Conservation (phyloP, 805 yeast species). For the Wickerhamiella nectarea region DNA sequence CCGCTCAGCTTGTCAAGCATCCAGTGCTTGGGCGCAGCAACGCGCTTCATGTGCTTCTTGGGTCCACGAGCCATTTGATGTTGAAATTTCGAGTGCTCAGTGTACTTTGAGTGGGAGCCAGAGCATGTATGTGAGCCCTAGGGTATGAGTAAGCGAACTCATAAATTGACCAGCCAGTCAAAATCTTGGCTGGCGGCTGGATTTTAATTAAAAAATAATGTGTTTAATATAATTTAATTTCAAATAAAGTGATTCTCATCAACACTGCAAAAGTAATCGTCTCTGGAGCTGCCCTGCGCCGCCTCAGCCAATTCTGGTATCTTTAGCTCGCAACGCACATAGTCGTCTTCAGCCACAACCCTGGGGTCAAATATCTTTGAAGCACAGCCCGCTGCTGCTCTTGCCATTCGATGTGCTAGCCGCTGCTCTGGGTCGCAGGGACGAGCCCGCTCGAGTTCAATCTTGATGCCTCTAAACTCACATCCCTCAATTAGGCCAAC, state of each 20-base stretch:
- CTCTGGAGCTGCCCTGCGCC: too few relatives aligned
- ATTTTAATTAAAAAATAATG: too few relatives aligned
- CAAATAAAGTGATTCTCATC: too few relatives aligned
- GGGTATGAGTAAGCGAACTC: neutral
- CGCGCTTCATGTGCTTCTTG: conserved; percentile 97
- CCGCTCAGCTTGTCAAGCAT: conserved; percentile 99
- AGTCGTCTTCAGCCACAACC: neutral
- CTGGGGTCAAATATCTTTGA: neutral
- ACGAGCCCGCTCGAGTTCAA: neutral
- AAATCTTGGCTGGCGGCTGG: too few relatives aligned
- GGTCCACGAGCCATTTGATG: conserved; percentile 26
- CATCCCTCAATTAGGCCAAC: neutral
- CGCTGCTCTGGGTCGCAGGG: neutral
- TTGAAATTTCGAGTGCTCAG: conserved; percentile 7
- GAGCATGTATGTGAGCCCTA: neutral
- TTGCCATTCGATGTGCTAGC: neutral
- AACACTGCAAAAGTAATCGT: too few relatives aligned
- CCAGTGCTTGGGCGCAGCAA: conserved; percentile 99
- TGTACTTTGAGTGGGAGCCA: neutral
- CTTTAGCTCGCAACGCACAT: neutral
- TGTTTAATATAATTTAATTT: too few relatives aligned
- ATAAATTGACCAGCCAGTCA: too few relatives aligned
- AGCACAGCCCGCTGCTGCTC: neutral
- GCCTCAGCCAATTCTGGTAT: too few relatives aligned
- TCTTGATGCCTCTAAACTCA: neutral